Conservation (phyloP, 2,329 filamentous ascomycete species). For the Rhinocladiella similis region DNA sequence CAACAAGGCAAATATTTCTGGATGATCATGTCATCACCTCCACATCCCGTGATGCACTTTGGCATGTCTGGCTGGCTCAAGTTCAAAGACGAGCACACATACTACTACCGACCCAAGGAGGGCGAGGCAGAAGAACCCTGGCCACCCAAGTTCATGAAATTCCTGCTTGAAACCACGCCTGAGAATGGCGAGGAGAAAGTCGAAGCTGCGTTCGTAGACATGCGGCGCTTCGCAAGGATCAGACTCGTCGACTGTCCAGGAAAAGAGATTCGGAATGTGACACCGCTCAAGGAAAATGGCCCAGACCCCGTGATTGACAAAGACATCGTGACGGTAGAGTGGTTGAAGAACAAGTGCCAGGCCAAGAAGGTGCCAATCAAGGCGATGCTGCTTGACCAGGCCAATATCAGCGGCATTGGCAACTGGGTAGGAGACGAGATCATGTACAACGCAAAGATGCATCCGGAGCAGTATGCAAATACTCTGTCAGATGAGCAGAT, state of each 20-base stretch:
- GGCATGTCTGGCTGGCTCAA: slow-evolving; percentile 83
- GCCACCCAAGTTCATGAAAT: slow-evolving; percentile 92
- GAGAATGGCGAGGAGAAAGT: slow-evolving; percentile 54
- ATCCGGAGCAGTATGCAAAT: slow-evolving; percentile 91
- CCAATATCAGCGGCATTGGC: slow-evolving; percentile 85
- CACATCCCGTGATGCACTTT: slow-evolving; percentile 87
- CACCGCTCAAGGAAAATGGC: slow-evolving; percentile 85
- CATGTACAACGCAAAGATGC: slow-evolving; percentile 81
- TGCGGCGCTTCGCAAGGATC: slow-evolving; percentile 75
- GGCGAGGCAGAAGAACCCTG: slow-evolving; percentile 60
- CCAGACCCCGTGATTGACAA: slow-evolving; percentile 87
- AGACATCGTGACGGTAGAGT: slow-evolving; percentile 73
- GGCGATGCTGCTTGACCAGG: slow-evolving; percentile 82
- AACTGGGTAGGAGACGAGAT: slow-evolving; percentile 98
- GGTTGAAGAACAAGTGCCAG: slow-evolving; percentile 68
- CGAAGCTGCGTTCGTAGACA: slow-evolving; percentile 78
- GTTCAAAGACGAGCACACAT: slow-evolving; percentile 74
- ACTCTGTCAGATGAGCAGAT: slow-evolving; percentile 74
- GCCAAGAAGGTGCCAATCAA: slow-evolving; percentile 85
- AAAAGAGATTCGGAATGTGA: slow-evolving; percentile 70
- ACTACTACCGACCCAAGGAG: slow-evolving; percentile 72
- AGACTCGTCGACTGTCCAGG: slow-evolving; percentile 79
- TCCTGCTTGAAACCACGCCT: slow-evolving; percentile 68
- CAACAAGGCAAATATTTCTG: slow-evolving; percentile 98
- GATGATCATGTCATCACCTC: slow-evolving; percentile 73